A percentile compares a stretch with the other conserved stretches of the same genome.
phyloP scores from a whole-genome alignment of 768 basidiomycete species.

The Chalciporus chontae region DNA sequence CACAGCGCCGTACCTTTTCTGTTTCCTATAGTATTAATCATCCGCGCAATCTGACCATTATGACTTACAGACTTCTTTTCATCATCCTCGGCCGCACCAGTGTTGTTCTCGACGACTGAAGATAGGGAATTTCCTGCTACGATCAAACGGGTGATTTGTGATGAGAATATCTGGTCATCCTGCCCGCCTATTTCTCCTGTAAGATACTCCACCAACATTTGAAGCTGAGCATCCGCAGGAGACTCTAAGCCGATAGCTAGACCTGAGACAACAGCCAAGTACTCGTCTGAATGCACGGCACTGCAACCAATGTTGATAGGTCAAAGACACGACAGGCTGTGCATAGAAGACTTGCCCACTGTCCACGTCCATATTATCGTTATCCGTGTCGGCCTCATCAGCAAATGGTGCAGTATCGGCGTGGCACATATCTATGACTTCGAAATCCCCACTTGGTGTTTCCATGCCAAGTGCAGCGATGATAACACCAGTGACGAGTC shows the following conservation, averaged over 20 bases:
- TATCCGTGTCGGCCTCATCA: constrained; percentile 18
- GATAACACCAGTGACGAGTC: constrained; percentile 88
- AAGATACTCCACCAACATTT: constrained; percentile 89
- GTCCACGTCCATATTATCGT: constrained; percentile 67
- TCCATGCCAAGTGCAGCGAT: constrained; percentile 89
- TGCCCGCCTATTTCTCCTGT: constrained; percentile 76
- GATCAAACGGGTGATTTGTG: constrained; percentile 79
- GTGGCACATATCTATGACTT: constrained; percentile 86
- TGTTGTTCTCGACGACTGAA: constrained; percentile 36
- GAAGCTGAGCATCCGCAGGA: constrained; percentile 66
- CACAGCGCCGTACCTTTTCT: constrained; percentile 68
- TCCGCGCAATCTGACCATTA: background rate
- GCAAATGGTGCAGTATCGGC: constrained; percentile 69
- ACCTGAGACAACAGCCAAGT: constrained; percentile 85
- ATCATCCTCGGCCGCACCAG: constrained; percentile 35
- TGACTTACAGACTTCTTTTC: constrained; percentile 57
- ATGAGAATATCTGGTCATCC: constrained; percentile 59
- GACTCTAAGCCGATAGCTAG: constrained; percentile 69
- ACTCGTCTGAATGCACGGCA: constrained; percentile 48
- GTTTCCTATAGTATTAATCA: constrained; percentile 15
- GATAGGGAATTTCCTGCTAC: constrained; percentile 88
- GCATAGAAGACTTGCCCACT: constrained; percentile 37
- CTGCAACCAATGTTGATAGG: constrained; percentile 4
- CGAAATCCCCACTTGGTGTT: constrained; percentile 85
- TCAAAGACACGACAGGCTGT: constrained; percentile 6